These are phyloP conservation scores for Lepidium didymum DNA, from an alignment of 345 rosid species.

Conservation along the genomic window DNA sequence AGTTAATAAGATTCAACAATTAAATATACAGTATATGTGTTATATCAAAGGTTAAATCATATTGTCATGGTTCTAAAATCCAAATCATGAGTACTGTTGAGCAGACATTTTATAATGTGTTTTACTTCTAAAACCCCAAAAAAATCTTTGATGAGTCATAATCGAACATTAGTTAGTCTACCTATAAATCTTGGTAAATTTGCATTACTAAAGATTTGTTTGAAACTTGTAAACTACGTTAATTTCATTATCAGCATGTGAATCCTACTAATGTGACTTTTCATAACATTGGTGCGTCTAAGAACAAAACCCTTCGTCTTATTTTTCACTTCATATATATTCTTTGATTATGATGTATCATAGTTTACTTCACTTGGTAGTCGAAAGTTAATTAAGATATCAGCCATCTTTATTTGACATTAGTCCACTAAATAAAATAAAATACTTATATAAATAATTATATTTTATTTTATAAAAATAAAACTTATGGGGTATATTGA, in stretches of 20 bases:
- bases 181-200: constrained; percentile 17
- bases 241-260: constrained; percentile 23
- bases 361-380: constrained; percentile 1
- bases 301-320: neutral
- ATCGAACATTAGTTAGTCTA: neutral
- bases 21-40: neutral
- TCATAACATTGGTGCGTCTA: neutral
- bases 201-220: constrained; percentile 4
- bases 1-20: neutral
- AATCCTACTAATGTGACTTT: constrained; percentile 10
- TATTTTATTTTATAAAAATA: too few relatives aligned
- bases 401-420: constrained; percentile 19
- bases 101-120: neutral
- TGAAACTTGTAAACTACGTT: constrained; percentile 13
- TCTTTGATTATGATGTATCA: constrained; percentile 15
- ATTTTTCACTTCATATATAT: neutral
- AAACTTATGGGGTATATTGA: too few relatives aligned
- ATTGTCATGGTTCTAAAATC: neutral
- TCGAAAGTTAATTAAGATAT: neutral
- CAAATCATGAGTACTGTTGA: constrained; percentile 2
- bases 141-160: constrained; percentile 5
- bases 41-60: neutral
- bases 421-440: neutral
- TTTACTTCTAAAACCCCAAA: neutral
- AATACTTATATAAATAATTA: neutral